Base-by-base conservation (phyloP, 2,329 filamentous ascomycete genomes). In the Fusarium denticulatum region DNA sequence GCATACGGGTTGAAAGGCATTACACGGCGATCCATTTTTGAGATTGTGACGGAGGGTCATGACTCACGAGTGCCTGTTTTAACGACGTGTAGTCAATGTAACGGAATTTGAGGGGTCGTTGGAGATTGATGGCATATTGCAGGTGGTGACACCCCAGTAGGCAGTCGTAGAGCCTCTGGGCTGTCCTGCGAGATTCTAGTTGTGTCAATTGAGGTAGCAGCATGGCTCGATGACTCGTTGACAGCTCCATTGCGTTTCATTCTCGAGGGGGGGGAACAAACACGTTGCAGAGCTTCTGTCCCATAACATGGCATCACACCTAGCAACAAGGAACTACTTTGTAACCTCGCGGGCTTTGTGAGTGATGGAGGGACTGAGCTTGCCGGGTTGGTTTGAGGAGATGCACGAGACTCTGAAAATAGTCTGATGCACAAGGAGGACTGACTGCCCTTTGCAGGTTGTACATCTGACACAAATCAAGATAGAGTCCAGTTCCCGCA, bases 11-110 rank as follows among this genome's bases (percentile, higher is more conserved):
- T 55, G 28, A 53, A 55, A 52, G 22, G 11, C 7, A 32, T 18
- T 13, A 6, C 28, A 32, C 7, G 7, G 7, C 11, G 7, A 7
- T 32, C 5, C 1, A 5, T 6, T n/a, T 3, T 32, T 32, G 28
- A n/a, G 22, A 32, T n/a, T 16, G 46, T 32, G 46, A 16, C 5
- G n/a, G 20, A 4, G 15, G 46, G 2, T 6, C 10, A 9, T n/a
- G 46, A 30, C 1, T 6, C 5, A n/a, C 7, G 6, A 30, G 0
- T 18, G 28, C 5, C 46, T n/a, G 0, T 16, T 49, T 13, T 10
- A 9, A 18, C 1, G 15, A 32, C 20, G 1, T 13, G 15, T 7
- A 3, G 28, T 0, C 28, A 32, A 32, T 8, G 15, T 49, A n/a
- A 28, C 7, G 10, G 14, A 1, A 13, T 7, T 3, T 13, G 5